These are phyloP conservation scores for Neurospora sp. DNA, from an alignment of 495 filamentous ascomycete genomes.

Conservation along the genomic window DNA sequence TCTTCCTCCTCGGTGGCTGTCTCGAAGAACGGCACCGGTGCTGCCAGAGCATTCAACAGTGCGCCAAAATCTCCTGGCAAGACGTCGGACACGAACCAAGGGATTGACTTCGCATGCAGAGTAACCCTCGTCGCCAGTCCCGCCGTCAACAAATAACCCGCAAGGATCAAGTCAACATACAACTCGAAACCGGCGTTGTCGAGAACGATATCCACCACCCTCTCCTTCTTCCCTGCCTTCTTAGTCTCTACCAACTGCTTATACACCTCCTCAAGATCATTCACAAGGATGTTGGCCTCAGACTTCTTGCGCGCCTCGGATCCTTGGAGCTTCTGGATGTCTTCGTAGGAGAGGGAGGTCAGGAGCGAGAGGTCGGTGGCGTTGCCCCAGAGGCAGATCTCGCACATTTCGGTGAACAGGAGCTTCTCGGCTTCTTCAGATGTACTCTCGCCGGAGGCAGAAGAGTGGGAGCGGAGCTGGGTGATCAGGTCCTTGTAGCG, in stretches of 20 bases:
- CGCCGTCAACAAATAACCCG: conserved; percentile 73
- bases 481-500: conserved; percentile 70
- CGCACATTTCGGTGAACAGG: conserved; percentile 86
- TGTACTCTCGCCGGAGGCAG: conserved; percentile 14
- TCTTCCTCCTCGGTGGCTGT: conserved; percentile 57
- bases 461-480: conserved; percentile 38
- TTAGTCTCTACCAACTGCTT: conserved; percentile 55
- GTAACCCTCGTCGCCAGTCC: conserved; percentile 77
- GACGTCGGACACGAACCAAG: conserved; percentile 97
- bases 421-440: conserved; percentile 61
- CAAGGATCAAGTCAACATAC: conserved; percentile 85
- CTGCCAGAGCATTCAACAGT: conserved; percentile 18
- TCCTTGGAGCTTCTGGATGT: conserved; percentile 92
- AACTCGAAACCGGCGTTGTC: conserved; percentile 97
- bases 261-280: conserved; percentile 70
- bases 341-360: conserved; percentile 83
- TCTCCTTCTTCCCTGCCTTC: conserved; percentile 41
- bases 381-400: conserved; percentile 97
- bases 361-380: conserved; percentile 90
- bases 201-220: conserved; percentile 82
- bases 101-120: conserved; percentile 87
- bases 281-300: conserved; percentile 82
- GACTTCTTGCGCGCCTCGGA: conserved; percentile 71
- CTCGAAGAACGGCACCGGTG: conserved; percentile 66
- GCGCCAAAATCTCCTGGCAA: conserved; percentile 72